Evolutionary conservation across 306 rosid genomes (phyloP).

Genomic region (Glycine latifolia): DNA sequence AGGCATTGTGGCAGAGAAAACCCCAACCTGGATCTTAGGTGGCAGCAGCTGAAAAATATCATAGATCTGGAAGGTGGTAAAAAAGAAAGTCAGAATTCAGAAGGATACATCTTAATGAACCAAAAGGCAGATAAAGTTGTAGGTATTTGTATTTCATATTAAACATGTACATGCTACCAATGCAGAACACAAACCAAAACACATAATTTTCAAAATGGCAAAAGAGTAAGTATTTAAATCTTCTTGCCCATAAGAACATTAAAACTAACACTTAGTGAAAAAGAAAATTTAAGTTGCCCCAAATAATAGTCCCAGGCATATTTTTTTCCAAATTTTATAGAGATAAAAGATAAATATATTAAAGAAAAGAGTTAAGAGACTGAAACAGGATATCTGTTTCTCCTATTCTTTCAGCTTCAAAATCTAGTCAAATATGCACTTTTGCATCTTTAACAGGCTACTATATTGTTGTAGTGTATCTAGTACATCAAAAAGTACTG

Average conservation of each 20-base stretch:
- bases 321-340: neutral
- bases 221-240: neutral
- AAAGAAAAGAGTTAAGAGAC: constrained; percentile 19
- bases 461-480: neutral
- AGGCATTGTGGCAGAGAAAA: constrained; percentile 52
- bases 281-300: neutral
- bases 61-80: constrained; percentile 62
- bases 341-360: neutral
- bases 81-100: constrained; percentile 11
- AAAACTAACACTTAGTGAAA: neutral
- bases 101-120: neutral
- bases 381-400: neutral
- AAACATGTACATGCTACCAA: constrained; percentile 5
- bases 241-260: no score
- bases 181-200: constrained; percentile 6
- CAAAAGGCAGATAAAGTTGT: constrained; percentile 3
- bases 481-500: neutral
- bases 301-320: neutral
- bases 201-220: neutral
- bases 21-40: constrained; percentile 77
- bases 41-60: constrained; percentile 85
- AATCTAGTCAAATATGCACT: neutral
- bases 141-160: neutral
- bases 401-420: constrained; percentile 1
- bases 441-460: neutral